Base-by-base conservation (phyloP, 2,329 filamentous ascomycete species). In the Cordyceps sp. region DNA sequence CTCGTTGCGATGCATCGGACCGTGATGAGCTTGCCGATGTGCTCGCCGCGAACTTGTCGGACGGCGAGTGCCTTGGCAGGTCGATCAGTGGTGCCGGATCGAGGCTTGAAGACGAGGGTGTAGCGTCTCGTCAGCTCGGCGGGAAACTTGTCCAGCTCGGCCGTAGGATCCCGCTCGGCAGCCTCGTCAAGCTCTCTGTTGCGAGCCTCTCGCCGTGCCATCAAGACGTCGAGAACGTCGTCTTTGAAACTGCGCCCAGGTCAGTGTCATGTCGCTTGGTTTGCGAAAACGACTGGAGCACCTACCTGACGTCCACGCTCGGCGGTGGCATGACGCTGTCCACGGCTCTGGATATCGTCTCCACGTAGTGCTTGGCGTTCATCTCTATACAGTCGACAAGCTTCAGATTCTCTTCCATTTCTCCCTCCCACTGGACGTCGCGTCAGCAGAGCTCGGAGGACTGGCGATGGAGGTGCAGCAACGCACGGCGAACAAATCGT, bases 311-410 rank as follows among this genome's bases (percentile, higher is more conserved):
- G 41, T 93, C 84, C 33, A 65, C 66, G 12, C 72, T 79, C 26
- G 86, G 78, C 39, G 69, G 64, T 1, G 90, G 90, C 69, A 98
- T 74, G 33, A 82, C 68, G 36, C 75, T 78, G 58, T 98, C 90
- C 28, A 94, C 76, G 7, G 90, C 90, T 42, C 79, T 69, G 3
- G 88, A 88, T 36, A 96, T 58, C 36, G 96, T 71, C 47, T 98
- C 90, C 42, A 96, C 77, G 50, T 98, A 98, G 54, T 93, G 90
- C 48, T 90, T 81, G 13, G 90, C 84, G 57, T 98, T 98, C 43
- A 67, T 69, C 59, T 90, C 82, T 45, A 98, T 80, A 2, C 81
- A 92, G 29, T 80, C 70, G 15, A 93, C 78, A 30, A 96, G 63
- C 43, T 78, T 73, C 39, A 81, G 55, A 6, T 76, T 73, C 30